These are phyloP conservation scores for Coemansia sp. DNA, from an alignment of 192 early-diverging fungal species.

Conservation along the genomic window DNA sequence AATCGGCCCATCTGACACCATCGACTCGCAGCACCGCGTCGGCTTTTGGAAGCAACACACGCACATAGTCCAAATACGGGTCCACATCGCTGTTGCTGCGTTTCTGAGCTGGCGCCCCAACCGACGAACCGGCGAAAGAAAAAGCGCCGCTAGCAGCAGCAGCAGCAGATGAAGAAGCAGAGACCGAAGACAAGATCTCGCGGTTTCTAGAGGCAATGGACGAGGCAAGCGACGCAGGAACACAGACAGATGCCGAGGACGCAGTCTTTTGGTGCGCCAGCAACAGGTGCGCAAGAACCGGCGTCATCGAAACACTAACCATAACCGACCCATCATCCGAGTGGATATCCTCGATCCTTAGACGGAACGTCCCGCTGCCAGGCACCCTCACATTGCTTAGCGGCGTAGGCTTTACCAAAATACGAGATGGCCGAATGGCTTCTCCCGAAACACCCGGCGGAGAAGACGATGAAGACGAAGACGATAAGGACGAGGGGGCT, in stretches of 20 bases:
- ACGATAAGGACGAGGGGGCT: background rate
- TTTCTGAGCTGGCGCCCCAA: conserved; percentile 7
- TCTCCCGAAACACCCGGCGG: background rate
- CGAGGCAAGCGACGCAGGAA: conserved; percentile 31
- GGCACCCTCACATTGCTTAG: conserved; percentile 24
- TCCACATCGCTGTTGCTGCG: conserved; percentile 13
- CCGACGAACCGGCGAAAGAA: background rate
- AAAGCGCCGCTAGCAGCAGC: background rate
- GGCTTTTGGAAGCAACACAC: conserved; percentile 31
- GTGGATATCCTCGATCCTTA: conserved; percentile 17
- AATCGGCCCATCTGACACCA: conserved; percentile 35
- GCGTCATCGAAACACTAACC: conserved; percentile 34
- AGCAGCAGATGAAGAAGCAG: background rate
- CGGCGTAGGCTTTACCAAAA: conserved; percentile 40
- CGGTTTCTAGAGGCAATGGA: background rate
- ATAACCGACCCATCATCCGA: conserved; percentile 10
- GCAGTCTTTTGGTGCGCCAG: conserved; percentile 28
- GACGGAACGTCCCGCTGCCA: conserved; percentile 15
- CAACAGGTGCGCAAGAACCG: conserved; percentile 36
- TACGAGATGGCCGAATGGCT: conserved; percentile 23
- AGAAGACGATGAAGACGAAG: background rate
- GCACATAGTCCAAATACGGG: conserved; percentile 34
- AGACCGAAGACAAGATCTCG: background rate
- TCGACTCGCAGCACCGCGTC: conserved; percentile 49
- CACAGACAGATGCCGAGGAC: conserved; percentile 31